Percentiles rank a stretch among this genome's conserved stretches.
Evolutionary conservation across 2,329 filamentous ascomycete species (phyloP).

Genomic region (Tolypocladium inflatum): DNA sequence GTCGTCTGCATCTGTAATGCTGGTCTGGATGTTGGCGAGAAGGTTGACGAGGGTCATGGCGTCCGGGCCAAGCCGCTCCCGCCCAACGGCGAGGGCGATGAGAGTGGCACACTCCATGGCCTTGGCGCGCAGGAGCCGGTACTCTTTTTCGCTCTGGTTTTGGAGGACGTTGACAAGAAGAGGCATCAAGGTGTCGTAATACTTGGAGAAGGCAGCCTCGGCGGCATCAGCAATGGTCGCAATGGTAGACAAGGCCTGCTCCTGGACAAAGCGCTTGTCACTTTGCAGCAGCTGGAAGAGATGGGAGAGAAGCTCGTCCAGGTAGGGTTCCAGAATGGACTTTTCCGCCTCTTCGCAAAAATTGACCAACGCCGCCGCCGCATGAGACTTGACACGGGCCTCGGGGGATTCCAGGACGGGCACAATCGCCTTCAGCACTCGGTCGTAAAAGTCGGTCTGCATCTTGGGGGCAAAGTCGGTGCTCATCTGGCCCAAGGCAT

Average conservation of each 20-base stretch:
- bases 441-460: slow-evolving; percentile 89
- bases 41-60: slow-evolving; percentile 81
- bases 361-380: slow-evolving; percentile 94
- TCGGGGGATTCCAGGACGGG: slow-evolving; percentile 85
- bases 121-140: slow-evolving; percentile 83
- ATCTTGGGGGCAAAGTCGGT: slow-evolving; percentile 97
- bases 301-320: slow-evolving; percentile 77
- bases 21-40: slow-evolving; percentile 76
- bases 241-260: slow-evolving; percentile 95
- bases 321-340: slow-evolving; percentile 79
- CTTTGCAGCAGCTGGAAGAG: slow-evolving; percentile 83
- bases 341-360: slow-evolving; percentile 99
- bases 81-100: slow-evolving; percentile 90
- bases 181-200: slow-evolving; percentile 94
- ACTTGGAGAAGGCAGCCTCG: slow-evolving; percentile 87
- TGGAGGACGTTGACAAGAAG: slow-evolving; percentile 82
- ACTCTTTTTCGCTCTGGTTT: slow-evolving; percentile 88
- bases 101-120: slow-evolving; percentile 98
- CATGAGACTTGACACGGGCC: slow-evolving; percentile 90
- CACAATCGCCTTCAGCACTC: slow-evolving; percentile 82
- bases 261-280: slow-evolving; percentile 91
- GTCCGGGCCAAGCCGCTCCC: slow-evolving; percentile 81
- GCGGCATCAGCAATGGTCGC: slow-evolving; percentile 98
- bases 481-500: slow-evolving; percentile 98
- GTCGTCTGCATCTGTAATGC: slow-evolving; percentile 83